Percentiles rank a stretch among this genome's conserved stretches.
Conservation (phyloP, 2,329 filamentous ascomycete genomes). For the Colletotrichum brevisporum region DNA sequence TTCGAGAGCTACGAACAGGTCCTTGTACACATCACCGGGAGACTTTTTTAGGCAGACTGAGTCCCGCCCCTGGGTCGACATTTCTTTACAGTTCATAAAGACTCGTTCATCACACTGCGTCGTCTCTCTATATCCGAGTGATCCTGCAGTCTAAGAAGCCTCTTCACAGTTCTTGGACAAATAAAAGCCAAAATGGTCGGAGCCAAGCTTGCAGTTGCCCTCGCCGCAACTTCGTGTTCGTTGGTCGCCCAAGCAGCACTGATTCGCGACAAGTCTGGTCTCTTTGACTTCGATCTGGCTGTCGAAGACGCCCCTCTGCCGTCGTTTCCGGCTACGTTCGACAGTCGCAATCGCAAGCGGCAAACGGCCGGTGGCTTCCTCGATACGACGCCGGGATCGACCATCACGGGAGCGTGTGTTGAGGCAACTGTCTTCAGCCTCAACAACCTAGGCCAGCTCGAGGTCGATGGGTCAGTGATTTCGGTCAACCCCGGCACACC, state of each 20-base stretch:
- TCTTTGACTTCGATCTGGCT: not conserved
- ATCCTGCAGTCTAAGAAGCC: no score
- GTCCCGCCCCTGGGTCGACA: no score
- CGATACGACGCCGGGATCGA: not conserved
- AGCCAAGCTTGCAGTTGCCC: conserved; percentile 9
- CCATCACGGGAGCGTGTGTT: not conserved
- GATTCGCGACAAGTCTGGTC: conserved; percentile 5
- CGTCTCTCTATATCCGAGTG: no score
- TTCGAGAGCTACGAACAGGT: not conserved
- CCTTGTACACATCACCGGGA: no score
- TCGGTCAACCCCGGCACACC: conserved; percentile 27
- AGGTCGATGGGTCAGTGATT: conserved; percentile 7
- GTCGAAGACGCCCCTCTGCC: conserved; percentile 6
- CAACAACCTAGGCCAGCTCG: conserved; percentile 28
- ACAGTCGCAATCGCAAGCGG: conserved; percentile 14
- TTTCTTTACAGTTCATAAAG: no score
- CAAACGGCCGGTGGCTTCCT: conserved; percentile 22
- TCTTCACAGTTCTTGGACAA: not conserved
- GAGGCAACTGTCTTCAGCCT: conserved; percentile 9
- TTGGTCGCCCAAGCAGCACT: not conserved
- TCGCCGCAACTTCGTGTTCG: conserved; percentile 14
- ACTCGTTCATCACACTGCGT: no score
- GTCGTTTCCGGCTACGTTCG: conserved; percentile 10
- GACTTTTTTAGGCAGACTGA: no score
- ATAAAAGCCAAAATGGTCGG: conserved; percentile 7